Conservation (phyloP, 2,329 filamentous ascomycete genomes). For the Pseudogymnoascus sp. region DNA sequence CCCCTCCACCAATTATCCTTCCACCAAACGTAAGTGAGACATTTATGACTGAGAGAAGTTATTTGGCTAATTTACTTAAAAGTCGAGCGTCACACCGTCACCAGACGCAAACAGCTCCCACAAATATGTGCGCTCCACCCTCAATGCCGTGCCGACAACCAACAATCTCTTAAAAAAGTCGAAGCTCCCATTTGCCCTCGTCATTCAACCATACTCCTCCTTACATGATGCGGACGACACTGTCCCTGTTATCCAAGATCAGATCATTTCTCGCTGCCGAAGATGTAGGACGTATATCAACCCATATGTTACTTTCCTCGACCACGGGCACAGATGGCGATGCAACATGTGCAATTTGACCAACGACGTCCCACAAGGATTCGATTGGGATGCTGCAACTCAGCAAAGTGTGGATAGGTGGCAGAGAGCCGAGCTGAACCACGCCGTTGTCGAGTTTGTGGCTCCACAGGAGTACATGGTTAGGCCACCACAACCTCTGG, state of each 20-base stretch:
- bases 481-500: conserved; percentile 85
- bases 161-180: conserved; percentile 94
- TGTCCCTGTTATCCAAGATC: conserved; percentile 87
- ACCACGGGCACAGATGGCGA: conserved; percentile 94
- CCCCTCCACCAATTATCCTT: conserved; percentile 82
- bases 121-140: conserved; percentile 89
- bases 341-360: conserved; percentile 99
- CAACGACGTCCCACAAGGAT: conserved; percentile 97
- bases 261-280: conserved; percentile 93
- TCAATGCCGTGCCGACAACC: conserved; percentile 90
- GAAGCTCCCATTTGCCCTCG: conserved; percentile 85
- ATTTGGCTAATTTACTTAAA: conserved; percentile 32
- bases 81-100: conserved; percentile 88
- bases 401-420: conserved; percentile 90
- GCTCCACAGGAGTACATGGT: conserved; percentile 99
- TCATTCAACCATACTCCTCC: conserved; percentile 91
- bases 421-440: conserved; percentile 87
- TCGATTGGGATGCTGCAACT: conserved; percentile 91
- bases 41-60: conserved; percentile 13
- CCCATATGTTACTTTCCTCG: conserved; percentile 90
- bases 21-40: conserved; percentile 74
- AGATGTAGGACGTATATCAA: conserved; percentile 97
- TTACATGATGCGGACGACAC: conserved; percentile 89
- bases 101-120: conserved; percentile 84
- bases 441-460: conserved; percentile 95